Conservation (phyloP, 768 basidiomycete genomes). For the Clavaria fumosa region DNA sequence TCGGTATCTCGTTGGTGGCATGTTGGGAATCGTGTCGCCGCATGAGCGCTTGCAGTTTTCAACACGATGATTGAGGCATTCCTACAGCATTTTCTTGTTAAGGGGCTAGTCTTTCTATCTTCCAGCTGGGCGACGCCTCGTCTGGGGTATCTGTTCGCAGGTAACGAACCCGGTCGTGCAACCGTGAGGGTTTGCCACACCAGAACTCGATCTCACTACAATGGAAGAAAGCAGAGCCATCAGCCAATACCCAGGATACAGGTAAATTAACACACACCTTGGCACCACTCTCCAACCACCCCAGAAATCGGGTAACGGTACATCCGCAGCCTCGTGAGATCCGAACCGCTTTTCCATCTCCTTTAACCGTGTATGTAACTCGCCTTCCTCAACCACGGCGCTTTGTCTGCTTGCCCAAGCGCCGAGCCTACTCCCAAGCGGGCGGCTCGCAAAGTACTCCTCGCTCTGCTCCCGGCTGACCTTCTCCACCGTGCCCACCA, state of each 20-base stretch:
- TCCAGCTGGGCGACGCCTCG: slow-evolving; percentile 48
- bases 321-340: slow-evolving; percentile 26
- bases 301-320: slow-evolving; percentile 85
- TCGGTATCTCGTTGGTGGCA: background rate
- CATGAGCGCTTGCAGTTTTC: background rate
- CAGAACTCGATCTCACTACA: slow-evolving; percentile 91
- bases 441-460: slow-evolving; percentile 71
- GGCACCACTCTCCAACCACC: slow-evolving; percentile 95
- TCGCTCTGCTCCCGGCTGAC: slow-evolving; percentile 56
- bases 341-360: slow-evolving; percentile 43
- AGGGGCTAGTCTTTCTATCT: slow-evolving; percentile 65
- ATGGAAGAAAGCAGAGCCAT: slow-evolving; percentile 8
- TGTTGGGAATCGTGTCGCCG: background rate
- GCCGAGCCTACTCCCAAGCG: slow-evolving; percentile 71
- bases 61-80: background rate
- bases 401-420: slow-evolving; percentile 95
- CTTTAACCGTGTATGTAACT: slow-evolving; percentile 45
- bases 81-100: slow-evolving; percentile 18
- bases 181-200: slow-evolving; percentile 87
- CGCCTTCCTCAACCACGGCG: slow-evolving; percentile 55
- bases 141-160: slow-evolving; percentile 33
- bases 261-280: no score
- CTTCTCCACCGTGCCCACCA: slow-evolving; percentile 77
- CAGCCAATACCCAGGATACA: slow-evolving; percentile 11
- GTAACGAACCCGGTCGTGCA: slow-evolving; percentile 84